Evolutionary conservation across 139 green algal genomes (phyloP), one percentile per base, ranked within the genome.

Genomic region (Micractinium conductrix): DNA sequence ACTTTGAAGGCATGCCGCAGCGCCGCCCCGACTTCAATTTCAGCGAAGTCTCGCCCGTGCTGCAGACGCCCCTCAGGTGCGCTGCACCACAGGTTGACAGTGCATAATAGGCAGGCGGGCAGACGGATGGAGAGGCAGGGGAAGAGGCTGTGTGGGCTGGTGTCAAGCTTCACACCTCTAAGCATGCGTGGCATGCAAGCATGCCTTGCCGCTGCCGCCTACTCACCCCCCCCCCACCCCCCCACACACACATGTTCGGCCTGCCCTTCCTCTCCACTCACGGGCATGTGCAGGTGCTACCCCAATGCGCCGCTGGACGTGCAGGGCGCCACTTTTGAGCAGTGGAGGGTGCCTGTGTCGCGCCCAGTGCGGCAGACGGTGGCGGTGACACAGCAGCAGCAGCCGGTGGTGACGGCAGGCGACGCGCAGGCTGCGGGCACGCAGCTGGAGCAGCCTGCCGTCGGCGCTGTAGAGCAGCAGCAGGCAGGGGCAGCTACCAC

Each of bases 1-100:
- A 38, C 35, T 87, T 88, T 58, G 70, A 70, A 2, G 68, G 74
- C 48, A 81, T 93, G 37, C 91, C 90, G 1, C 38, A 45, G 42
- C 88, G 93, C 26, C 78, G 86, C 22, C 48, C 73, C 14, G 88
- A 93, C 68, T 88, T 92, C 8, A 94, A 96, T 73, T 93, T 95
- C 55, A 91, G 88, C 37, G 69, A 78, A 17, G 86, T 90, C 37
- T 95, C 90, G 35, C 91, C 81, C 5, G 92, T 96, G 70, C 89
- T 96, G 50, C 65, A 58, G 40, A 58, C 89, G 63, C 78, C 85
- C 21, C 71, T 93, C 4, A 71, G 84, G 44, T 96, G 91, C 9
- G 79, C n/a, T 38, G 12, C 4, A 24, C n/a, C 9, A 12, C 22
- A 9, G 71, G 42, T 60, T 37, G 71, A 21, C 28, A 24, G 71